Evolutionary conservation across 2,329 filamentous ascomycete genomes (phyloP).

Genomic region (Exophiala calicioides): DNA sequence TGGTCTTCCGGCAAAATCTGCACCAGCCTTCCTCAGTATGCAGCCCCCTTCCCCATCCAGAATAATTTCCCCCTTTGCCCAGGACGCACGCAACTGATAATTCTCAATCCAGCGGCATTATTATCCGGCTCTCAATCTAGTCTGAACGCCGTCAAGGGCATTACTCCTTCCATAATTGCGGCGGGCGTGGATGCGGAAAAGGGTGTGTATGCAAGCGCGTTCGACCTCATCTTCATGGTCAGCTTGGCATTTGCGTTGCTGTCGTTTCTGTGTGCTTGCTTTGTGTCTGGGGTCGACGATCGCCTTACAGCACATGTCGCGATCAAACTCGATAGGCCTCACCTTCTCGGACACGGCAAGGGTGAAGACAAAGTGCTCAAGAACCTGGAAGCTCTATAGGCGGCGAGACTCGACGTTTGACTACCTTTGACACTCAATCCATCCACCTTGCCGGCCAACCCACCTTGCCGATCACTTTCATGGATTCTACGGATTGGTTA

Average conservation of each 20-base stretch:
- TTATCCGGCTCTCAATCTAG: neutral
- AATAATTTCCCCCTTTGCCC: too few relatives aligned
- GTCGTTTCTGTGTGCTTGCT: neutral
- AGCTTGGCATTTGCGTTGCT: neutral
- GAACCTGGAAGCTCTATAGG: constrained; percentile 1
- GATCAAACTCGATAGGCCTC: constrained; percentile 1
- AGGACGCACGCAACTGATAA: too few relatives aligned
- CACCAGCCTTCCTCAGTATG: constrained; percentile 6
- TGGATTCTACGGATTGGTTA: too few relatives aligned
- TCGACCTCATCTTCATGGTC: constrained; percentile 6
- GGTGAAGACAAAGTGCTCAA: constrained; percentile 4
- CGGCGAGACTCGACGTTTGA: too few relatives aligned
- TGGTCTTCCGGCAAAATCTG: constrained; percentile 8
- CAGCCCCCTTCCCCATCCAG: too few relatives aligned
- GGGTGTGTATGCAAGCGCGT: constrained; percentile 8
- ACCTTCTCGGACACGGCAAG: constrained; percentile 4
- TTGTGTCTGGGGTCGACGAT: neutral
- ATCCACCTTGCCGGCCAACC: too few relatives aligned
- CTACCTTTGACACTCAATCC: too few relatives aligned
- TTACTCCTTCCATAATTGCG: constrained; percentile 6
- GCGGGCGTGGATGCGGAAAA: neutral
- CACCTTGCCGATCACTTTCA: too few relatives aligned
- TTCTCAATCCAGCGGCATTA: neutral
- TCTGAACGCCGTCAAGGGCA: neutral
- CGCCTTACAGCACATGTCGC: neutral